Conservation (phyloP, 73 alveolate genomes). For the Tetrahymena thermophila region DNA sequence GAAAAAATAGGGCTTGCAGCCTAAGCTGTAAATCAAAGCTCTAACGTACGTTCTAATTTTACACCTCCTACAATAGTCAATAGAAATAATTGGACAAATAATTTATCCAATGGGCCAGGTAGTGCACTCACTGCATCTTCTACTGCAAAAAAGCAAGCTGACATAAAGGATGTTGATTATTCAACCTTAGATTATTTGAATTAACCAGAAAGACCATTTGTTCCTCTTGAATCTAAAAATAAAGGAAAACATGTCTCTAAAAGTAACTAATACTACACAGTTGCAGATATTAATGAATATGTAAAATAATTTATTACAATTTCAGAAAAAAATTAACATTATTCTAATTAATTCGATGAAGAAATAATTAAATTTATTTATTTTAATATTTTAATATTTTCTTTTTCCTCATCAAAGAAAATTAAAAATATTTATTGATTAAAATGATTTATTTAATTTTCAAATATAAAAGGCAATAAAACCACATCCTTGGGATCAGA, state of each 20-base stretch:
- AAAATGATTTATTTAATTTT: not conserved
- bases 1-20: not conserved
- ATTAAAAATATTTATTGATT: not conserved
- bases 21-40: not conserved
- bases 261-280: not conserved
- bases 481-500: conserved; percentile 61
- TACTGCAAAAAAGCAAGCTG: not conserved
- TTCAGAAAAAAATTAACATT: not conserved
- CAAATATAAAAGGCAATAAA: not conserved
- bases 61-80: not conserved
- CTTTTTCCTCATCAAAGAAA: not conserved
- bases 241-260: not conserved
- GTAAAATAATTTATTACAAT: not conserved
- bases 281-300: not conserved
- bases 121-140: not conserved
- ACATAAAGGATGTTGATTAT: not conserved
- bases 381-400: too few relatives aligned
- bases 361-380: too few relatives aligned
- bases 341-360: too few relatives aligned
- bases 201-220: not conserved
- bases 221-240: not conserved
- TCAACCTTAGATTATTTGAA: not conserved
- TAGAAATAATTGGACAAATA: not conserved
- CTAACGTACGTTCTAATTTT: not conserved
- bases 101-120: not conserved